Conservation (phyloP, 2,329 filamentous ascomycete species). For the Curvularia verruculosa region DNA sequence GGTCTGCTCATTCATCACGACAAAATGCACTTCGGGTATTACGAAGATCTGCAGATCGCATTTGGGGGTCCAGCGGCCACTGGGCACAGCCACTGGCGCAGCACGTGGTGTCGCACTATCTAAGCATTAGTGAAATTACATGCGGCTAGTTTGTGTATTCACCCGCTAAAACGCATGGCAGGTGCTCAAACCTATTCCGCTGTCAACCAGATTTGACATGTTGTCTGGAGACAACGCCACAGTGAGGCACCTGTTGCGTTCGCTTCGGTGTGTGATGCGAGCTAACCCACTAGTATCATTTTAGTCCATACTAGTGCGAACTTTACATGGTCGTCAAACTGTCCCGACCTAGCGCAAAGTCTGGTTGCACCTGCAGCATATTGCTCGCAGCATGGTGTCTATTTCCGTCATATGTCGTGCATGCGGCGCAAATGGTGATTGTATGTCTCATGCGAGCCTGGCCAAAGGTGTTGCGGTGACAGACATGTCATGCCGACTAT, state of each 20-base stretch:
- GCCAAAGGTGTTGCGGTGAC: not conserved
- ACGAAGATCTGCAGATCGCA: slow-evolving; percentile 15
- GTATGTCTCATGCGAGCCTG: not conserved
- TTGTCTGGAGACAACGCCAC: slow-evolving; percentile 9
- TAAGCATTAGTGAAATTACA: slow-evolving; percentile 23
- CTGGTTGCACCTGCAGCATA: slow-evolving; percentile 1
- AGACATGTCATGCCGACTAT: not conserved
- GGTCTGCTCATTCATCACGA: slow-evolving; percentile 4
- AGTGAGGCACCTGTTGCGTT: slow-evolving; percentile 10
- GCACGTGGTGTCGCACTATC: slow-evolving; percentile 21
- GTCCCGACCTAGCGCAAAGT: slow-evolving; percentile 3
- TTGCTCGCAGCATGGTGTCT: not conserved
- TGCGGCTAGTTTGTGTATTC: slow-evolving; percentile 13
- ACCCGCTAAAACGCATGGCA: slow-evolving; percentile 19
- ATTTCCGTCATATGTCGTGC: slow-evolving; percentile 5
- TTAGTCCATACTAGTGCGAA: slow-evolving; percentile 9
- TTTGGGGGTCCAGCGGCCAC: slow-evolving; percentile 13
- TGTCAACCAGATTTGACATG: slow-evolving; percentile 30
- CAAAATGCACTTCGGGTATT: slow-evolving; percentile 4
- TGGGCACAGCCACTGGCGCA: slow-evolving; percentile 23
- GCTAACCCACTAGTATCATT: slow-evolving; percentile 6
- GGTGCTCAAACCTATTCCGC: slow-evolving; percentile 21
- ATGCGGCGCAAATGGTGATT: not conserved
- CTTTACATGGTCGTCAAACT: slow-evolving; percentile 27
- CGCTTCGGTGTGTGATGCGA: slow-evolving; percentile 4